Base-by-base conservation (phyloP, 2,329 filamentous ascomycete genomes). In the Cladophialophora exuberans region DNA sequence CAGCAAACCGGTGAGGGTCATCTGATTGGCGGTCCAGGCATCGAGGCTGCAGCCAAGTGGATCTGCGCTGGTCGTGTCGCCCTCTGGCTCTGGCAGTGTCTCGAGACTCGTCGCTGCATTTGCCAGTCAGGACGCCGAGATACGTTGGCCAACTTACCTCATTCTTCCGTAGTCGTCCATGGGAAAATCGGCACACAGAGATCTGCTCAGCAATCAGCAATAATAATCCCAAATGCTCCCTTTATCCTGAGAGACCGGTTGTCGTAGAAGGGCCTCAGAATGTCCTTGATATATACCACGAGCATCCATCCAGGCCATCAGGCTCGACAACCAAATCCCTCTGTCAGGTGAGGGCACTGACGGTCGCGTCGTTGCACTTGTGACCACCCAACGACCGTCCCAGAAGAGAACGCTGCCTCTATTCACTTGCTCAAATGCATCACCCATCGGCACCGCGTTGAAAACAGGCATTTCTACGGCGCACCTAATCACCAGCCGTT, bases 311-410 rank as follows among this genome's bases (percentile, higher is more conserved):
- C 43, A 54, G 41, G 28, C 41, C 48, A 39, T 50, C 47, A 46
- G 56, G 41, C 51, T 51, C 56, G 10, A 45, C 52, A 48, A 49
- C 31, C 35, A 33, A 28, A 36, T 44, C 28, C 43, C 43, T 42
- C 38, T 45, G 43, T 59, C 56, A 55, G 56, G 52, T 59, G 56
- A 59, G 52, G 39, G 33, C 39, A 38, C 22, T 25, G 33, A 25
- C 35, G 23, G n/a, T 28, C 20, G 30, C 35, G 36, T 42, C 43
- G 52, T 49, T 45, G 52, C 31, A 47, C 52, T 35, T 54, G 52
- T 59, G 56, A 59, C 56, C 43, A 13, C 30, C 30, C 31, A 43
- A 18, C 43, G 15, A 38, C 31, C 28, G 10, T 28, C 23, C 23
- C 42, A 41, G 43, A 39, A 45, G 38, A 31, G 30, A 31, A 46